Evolutionary conservation across 1,284 basidiomycete species (phyloP).

Genomic region (Ustilago xerochloae): DNA sequence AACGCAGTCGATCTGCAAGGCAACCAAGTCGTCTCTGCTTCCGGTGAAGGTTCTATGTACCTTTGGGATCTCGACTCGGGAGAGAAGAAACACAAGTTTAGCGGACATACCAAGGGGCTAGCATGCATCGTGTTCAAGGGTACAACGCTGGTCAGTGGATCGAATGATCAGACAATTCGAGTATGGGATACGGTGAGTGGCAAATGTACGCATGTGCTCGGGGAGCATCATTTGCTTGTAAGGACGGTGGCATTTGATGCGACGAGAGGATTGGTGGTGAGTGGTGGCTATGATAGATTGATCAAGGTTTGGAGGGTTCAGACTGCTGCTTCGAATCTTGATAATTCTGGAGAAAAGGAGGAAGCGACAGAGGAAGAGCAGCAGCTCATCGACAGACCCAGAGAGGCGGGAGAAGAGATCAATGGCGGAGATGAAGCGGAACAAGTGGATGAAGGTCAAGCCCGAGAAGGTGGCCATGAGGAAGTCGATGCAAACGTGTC

Average conservation of each 20-base stretch:
- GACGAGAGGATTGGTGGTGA: constrained; percentile 30
- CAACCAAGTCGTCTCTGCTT: constrained; percentile 46
- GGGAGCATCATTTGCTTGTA: constrained; percentile 48
- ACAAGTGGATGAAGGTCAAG: neutral
- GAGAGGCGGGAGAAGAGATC: neutral
- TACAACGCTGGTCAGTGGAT: constrained; percentile 47
- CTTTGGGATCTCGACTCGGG: constrained; percentile 52
- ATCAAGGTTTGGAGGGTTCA: constrained; percentile 47
- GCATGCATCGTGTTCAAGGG: constrained; percentile 51
- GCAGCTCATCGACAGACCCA: neutral
- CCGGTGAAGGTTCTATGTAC: constrained; percentile 52
- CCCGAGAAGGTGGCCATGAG: neutral
- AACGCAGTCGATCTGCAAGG: constrained; percentile 46
- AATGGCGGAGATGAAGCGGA: neutral
- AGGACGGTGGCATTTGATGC: constrained; percentile 47
- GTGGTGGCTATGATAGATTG: constrained; percentile 55
- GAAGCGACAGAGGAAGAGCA: neutral
- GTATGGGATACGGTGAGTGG: constrained; percentile 53
- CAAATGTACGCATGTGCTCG: constrained; percentile 33
- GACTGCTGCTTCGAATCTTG: neutral
- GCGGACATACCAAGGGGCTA: constrained; percentile 49
- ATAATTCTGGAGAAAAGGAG: neutral
- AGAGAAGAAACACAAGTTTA: constrained; percentile 38
- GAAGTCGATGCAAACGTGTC: neutral
- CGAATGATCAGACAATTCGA: constrained; percentile 57